Conservation (phyloP, 2,329 filamentous ascomycete species). For the Verticillium tricorpus region DNA sequence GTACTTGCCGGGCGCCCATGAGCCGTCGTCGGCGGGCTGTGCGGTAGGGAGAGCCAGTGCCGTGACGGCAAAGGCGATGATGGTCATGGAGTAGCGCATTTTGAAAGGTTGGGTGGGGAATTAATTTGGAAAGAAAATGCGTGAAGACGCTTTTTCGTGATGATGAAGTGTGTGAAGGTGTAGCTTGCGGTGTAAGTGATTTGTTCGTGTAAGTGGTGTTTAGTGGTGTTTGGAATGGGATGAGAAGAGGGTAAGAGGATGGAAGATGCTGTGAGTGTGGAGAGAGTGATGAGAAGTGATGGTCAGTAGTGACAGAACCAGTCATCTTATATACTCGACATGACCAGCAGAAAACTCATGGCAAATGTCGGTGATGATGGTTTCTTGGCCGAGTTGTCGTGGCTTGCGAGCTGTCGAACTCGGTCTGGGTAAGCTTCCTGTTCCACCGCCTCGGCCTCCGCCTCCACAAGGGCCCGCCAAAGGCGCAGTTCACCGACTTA, state of each 20-base stretch:
- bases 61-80: conserved; percentile 12
- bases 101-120: not conserved
- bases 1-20: conserved; percentile 5
- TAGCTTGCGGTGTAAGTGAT: not conserved
- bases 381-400: not conserved
- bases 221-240: not conserved
- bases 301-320: not conserved
- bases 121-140: not conserved
- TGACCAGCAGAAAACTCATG: not conserved
- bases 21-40: conserved; percentile 7
- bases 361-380: not conserved
- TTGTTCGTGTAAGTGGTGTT: not conserved
- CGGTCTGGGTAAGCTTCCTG: not conserved
- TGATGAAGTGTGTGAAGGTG: not conserved
- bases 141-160: not conserved
- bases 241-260: not conserved
- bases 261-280: not conserved
- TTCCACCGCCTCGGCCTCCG: not conserved
- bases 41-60: conserved; percentile 9
- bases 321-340: not conserved
- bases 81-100: conserved; percentile 10
- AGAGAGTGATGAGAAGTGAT: not conserved
- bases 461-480: not conserved
- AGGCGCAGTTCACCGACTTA: not conserved
- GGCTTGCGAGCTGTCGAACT: not conserved